phyloP scores from a whole-genome alignment of 257 asterid species.

The Salvia hispanica region DNA sequence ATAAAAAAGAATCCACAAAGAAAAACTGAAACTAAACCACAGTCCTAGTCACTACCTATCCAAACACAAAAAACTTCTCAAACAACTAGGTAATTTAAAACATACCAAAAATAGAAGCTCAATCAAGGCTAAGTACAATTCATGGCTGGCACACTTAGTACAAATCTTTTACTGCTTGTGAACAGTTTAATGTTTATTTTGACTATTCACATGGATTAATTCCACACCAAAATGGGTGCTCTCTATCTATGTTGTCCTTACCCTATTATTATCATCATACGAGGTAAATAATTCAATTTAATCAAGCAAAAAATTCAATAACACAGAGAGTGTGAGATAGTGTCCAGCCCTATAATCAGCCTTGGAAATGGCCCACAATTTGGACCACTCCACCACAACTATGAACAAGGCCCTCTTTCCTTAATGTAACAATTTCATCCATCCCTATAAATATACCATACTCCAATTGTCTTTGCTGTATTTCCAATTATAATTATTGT shows the following conservation, averaged over 20 bases:
- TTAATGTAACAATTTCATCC: neutral
- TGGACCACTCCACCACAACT: constrained; percentile 28
- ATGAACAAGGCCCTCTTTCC: neutral
- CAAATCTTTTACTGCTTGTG: neutral
- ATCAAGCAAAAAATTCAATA: neutral
- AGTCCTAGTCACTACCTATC: too few species aligned
- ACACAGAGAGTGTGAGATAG: neutral
- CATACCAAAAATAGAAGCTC: too few species aligned
- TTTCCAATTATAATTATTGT: neutral
- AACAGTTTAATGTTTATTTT: constrained; percentile 11
- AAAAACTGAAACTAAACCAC: too few species aligned
- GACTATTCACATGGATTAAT: constrained; percentile 29
- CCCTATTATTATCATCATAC: constrained; percentile 8
- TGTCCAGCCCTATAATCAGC: neutral
- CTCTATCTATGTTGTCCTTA: constrained; percentile 7
- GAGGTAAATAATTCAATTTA: neutral
- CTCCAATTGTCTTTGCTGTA: neutral
- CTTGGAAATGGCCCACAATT: constrained; percentile 3
- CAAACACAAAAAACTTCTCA: too few species aligned
- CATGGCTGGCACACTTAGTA: neutral
- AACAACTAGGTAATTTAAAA: too few species aligned
- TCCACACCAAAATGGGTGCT: constrained; percentile 28
- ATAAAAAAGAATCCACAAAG: too few species aligned
- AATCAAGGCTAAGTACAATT: neutral
- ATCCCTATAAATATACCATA: neutral